A percentile compares a stretch with the other conserved stretches of the same genome.
Evolutionary conservation across 2,329 filamentous ascomycete genomes (phyloP).

Genomic region (Tolypocladium cylindrosporum): DNA sequence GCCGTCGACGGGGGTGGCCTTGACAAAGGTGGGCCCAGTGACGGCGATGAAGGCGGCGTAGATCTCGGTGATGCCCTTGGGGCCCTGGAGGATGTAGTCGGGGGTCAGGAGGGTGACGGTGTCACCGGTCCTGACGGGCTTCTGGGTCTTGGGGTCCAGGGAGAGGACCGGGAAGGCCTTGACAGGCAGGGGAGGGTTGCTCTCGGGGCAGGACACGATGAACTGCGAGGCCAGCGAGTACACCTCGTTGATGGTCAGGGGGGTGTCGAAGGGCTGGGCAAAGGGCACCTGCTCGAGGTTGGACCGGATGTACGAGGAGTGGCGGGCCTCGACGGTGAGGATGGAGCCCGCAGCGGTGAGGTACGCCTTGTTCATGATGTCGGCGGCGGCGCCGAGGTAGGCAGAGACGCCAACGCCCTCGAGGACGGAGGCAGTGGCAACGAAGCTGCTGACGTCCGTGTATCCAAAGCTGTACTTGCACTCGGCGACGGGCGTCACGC

Average conservation of each 20-base stretch:
- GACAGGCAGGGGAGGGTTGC: background rate
- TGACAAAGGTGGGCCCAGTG: constrained; percentile 4
- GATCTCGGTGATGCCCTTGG: background rate
- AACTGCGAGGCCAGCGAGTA: background rate
- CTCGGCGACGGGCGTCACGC: background rate
- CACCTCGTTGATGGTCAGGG: background rate
- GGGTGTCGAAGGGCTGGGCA: background rate
- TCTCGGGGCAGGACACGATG: background rate
- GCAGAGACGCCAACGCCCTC: background rate
- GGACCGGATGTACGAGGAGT: background rate
- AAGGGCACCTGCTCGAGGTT: background rate
- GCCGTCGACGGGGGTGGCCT: background rate
- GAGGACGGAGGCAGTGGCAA: background rate
- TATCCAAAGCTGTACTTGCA: background rate
- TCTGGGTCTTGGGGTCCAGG: background rate
- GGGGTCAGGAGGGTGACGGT: background rate
- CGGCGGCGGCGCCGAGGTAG: background rate
- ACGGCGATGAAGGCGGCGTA: background rate
- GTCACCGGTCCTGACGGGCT: background rate
- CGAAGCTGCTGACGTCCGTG: background rate
- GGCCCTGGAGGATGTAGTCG: background rate
- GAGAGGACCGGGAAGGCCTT: background rate
- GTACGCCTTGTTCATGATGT: background rate
- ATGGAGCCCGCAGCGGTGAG: background rate
- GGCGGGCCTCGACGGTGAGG: background rate